A percentile compares a stretch with the other conserved stretches of the same genome.
Evolutionary conservation across 352 stramenopile species (phyloP).

Genomic region (Phytophthora nicotianae): DNA sequence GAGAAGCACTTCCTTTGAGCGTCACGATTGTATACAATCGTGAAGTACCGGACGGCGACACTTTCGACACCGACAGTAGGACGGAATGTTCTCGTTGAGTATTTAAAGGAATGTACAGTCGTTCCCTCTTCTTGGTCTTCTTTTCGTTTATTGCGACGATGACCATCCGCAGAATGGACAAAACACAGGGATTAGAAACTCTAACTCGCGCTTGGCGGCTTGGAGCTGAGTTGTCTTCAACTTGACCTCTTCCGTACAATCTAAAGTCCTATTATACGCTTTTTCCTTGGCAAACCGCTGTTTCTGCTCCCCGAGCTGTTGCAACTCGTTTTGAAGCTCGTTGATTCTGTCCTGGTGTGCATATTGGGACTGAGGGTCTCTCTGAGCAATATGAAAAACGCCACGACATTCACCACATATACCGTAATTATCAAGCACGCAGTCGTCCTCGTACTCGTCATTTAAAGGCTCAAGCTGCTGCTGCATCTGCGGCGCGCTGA

Average conservation of each 20-base stretch:
- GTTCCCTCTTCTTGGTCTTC: slow-evolving; percentile 11
- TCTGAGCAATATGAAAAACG: slow-evolving; percentile 50
- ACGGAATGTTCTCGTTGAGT: slow-evolving; percentile 36
- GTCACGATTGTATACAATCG: slow-evolving; percentile 1
- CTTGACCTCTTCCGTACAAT: slow-evolving; percentile 38
- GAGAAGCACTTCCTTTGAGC: slow-evolving; percentile 8
- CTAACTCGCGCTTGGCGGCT: slow-evolving; percentile 35
- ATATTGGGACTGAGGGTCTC: slow-evolving; percentile 30
- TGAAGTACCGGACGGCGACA: slow-evolving; percentile 11
- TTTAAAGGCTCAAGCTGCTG: slow-evolving; percentile 32
- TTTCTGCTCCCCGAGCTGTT: slow-evolving; percentile 34
- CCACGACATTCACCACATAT: slow-evolving; percentile 54
- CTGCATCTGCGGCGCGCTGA: slow-evolving; percentile 36
- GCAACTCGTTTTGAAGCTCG: slow-evolving; percentile 24
- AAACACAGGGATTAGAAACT: slow-evolving; percentile 41
- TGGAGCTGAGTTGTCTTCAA: slow-evolving; percentile 29
- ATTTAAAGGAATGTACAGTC: slow-evolving; percentile 37
- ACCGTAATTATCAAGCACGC: slow-evolving; percentile 38
- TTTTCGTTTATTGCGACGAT: neutral
- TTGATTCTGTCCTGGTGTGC: slow-evolving; percentile 33
- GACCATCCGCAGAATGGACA: slow-evolving; percentile 57
- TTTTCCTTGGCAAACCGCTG: slow-evolving; percentile 37
- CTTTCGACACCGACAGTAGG: slow-evolving; percentile 26
- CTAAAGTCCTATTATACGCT: slow-evolving; percentile 35
- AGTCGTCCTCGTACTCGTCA: slow-evolving; percentile 21